Evolutionary conservation across 345 rosid species (phyloP).

Genomic region (Corchorus capsularis): DNA sequence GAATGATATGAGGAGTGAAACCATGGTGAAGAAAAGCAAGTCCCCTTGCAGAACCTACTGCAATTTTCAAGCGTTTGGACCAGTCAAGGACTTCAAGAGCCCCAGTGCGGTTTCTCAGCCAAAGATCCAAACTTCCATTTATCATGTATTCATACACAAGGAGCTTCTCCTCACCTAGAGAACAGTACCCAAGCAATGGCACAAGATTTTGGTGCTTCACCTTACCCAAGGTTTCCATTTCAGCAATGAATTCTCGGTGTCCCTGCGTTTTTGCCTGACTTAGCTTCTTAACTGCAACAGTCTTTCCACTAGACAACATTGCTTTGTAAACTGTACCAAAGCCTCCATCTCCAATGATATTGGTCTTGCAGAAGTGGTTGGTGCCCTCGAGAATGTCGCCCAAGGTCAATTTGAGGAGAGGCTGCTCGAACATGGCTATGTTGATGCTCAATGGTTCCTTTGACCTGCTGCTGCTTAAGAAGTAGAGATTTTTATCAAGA

Average conservation of each 20-base stretch:
- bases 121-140: conserved; percentile 84
- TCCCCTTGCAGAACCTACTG: conserved; percentile 75
- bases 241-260: conserved; percentile 84
- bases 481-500: conserved; percentile 55
- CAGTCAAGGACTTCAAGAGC: conserved; percentile 70
- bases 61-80: conserved; percentile 77
- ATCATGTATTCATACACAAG: conserved; percentile 93
- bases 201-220: conserved; percentile 91
- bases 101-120: conserved; percentile 73
- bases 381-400: conserved; percentile 81
- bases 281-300: conserved; percentile 92
- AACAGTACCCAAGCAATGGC: conserved; percentile 83
- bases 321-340: conserved; percentile 95
- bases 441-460: conserved; percentile 89
- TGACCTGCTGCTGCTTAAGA: conserved; percentile 69
- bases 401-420: conserved; percentile 70
- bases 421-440: conserved; percentile 82
- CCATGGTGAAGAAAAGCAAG: conserved; percentile 88
- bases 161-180: conserved; percentile 77
- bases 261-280: conserved; percentile 86
- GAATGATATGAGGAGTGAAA: conserved; percentile 87
- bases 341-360: conserved; percentile 92
- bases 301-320: conserved; percentile 50
- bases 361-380: conserved; percentile 71
- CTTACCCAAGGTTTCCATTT: conserved; percentile 94